Base-by-base conservation (phyloP, 139 green algal genomes). In the Coelastrella sp. region DNA sequence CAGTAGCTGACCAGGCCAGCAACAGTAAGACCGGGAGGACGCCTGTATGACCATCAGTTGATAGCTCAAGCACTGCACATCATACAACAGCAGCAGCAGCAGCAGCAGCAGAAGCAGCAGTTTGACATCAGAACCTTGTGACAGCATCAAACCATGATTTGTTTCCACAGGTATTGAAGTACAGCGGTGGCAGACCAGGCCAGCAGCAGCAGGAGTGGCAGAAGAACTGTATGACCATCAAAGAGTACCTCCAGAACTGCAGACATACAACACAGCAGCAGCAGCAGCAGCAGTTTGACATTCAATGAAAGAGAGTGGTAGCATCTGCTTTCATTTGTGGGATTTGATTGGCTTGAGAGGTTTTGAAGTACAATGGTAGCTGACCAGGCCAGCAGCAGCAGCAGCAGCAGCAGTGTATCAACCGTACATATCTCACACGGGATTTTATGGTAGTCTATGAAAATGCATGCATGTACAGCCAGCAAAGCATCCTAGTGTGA, bases 211-310 rank as follows among this genome's bases (percentile, higher is more conserved):
- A n/a, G n/a, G n/a, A n/a, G n/a, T n/a, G 77, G 60, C 47, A 91
- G 0, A 0, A 68, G 5, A 3, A 14, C n/a, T 17, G 73, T 80
- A 57, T 91, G 22, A 10, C 13, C 7, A 14, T 87, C 87, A 5
- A 22, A 80, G 20, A 82, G 5, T 5, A 81, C 19, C 61, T 91
- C 78, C 20, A 91, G 60, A 3, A 91, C 87, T 87, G 77, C 5
- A 80, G 10, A 23, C n/a, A n/a, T 13, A 71, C 61, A 71, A 13
- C 61, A 71, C 8, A 60, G 11, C 61, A 71, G 3, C 11, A 71
- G 61, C 61, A 71, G 11, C 61, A 19, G 61, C 61, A 19, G 61
- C 14, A 10, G 14, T 10, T 71, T 71, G 61, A 3, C 61, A 71
- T 71, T 13, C n/a, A n/a, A n/a, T n/a, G 11, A 13, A 13, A 71